A percentile compares a stretch with the other conserved stretches of the same genome.
These are phyloP conservation scores for Pterocarpus santalinus DNA, from an alignment of 306 rosid species.

Conservation along the genomic window DNA sequence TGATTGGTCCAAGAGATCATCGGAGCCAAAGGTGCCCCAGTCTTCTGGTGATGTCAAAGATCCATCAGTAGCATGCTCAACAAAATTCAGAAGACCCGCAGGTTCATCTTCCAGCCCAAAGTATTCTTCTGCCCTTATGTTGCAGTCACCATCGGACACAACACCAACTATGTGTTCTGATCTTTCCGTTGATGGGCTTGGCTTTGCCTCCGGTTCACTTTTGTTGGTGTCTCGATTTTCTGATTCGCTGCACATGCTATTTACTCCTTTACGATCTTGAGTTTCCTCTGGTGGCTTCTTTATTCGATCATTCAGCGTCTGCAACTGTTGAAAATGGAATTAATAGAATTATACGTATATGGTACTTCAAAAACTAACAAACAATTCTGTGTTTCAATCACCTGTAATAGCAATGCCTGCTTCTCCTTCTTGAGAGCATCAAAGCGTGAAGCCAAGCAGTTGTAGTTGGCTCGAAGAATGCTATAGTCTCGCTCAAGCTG, in stretches of 20 bases:
- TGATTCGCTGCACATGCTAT: conserved; percentile 58
- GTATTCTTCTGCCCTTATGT: conserved; percentile 58
- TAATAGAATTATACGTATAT: too few relatives aligned
- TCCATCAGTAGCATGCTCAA: conserved; percentile 62
- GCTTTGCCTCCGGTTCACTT: conserved; percentile 60
- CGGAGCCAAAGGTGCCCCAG: conserved; percentile 75
- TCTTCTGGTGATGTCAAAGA: conserved; percentile 77
- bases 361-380: not conserved
- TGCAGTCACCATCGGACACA: conserved; percentile 69
- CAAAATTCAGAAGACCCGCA: conserved; percentile 56
- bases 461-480: conserved; percentile 64
- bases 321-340: conserved; percentile 59
- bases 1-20: conserved; percentile 65
- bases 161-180: conserved; percentile 65
- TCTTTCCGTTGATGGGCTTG: conserved; percentile 62
- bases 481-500: conserved; percentile 72
- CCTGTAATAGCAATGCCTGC: conserved; percentile 76
- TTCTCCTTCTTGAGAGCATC: conserved; percentile 82
- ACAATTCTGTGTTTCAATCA: conserved; percentile 26
- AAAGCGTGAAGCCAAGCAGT: conserved; percentile 63
- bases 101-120: conserved; percentile 60
- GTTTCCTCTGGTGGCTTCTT: conserved; percentile 59
- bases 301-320: conserved; percentile 68
- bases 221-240: conserved; percentile 52
- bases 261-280: conserved; percentile 42